Percentiles rank a stretch among this genome's conserved stretches.
Conservation (phyloP, 2,329 filamentous ascomycete species). For the Cytospora paraplurivora region DNA sequence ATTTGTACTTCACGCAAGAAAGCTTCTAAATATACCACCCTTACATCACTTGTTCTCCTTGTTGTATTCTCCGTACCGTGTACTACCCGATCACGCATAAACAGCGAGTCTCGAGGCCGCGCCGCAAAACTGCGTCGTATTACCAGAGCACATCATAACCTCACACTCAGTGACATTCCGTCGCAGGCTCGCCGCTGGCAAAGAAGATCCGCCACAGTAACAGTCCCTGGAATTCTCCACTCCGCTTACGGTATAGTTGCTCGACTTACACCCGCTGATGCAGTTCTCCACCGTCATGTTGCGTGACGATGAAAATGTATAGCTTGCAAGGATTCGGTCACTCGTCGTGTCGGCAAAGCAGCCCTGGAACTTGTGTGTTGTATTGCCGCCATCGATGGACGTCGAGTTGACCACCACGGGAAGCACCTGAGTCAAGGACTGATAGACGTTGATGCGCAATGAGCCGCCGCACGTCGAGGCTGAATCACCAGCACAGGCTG, state of each 20-base stretch:
- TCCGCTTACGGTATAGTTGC: neutral
- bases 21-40: neutral
- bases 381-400: neutral
- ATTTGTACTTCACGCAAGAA: neutral
- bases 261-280: neutral
- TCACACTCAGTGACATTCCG: neutral
- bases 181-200: neutral
- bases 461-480: constrained; percentile 27
- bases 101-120: constrained; percentile 1
- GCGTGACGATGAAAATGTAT: neutral
- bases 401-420: constrained; percentile 18
- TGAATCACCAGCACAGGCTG: constrained; percentile 41
- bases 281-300: constrained; percentile 18
- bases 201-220: neutral
- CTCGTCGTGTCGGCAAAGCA: neutral
- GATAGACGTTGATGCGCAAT: constrained; percentile 28
- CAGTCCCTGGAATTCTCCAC: neutral
- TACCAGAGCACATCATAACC: constrained; percentile 10
- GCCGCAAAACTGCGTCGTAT: constrained; percentile 6
- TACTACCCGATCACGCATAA: constrained; percentile 4
- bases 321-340: neutral
- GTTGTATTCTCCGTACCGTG: neutral
- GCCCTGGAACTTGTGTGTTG: neutral
- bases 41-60: too few relatives aligned
- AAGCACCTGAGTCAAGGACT: constrained; percentile 19